Evolutionary conservation across 345 rosid genomes (phyloP).

Genomic region (Brassica nigra): DNA sequence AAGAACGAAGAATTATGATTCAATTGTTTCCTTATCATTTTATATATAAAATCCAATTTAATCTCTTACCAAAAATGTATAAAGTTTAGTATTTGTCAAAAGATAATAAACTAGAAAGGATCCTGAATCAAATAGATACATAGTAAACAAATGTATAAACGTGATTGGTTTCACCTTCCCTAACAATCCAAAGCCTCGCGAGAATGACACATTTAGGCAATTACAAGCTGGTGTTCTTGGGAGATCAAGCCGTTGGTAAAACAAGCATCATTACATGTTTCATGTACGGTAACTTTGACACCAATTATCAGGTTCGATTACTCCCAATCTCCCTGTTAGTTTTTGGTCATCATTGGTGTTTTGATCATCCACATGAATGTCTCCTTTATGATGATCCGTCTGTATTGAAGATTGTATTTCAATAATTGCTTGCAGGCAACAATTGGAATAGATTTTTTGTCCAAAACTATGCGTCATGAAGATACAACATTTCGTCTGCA

Average conservation of each 20-base stretch:
- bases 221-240: constrained; percentile 73
- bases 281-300: constrained; percentile 87
- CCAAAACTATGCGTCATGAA: constrained; percentile 83
- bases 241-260: constrained; percentile 79
- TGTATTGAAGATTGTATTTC: not conserved
- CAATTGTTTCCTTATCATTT: not conserved
- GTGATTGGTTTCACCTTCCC: not conserved
- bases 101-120: not conserved
- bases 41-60: not conserved
- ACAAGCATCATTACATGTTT: constrained; percentile 85
- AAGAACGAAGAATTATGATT: not conserved
- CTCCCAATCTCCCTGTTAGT: not conserved
- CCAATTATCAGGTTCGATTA: constrained; percentile 62
- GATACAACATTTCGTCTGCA: constrained; percentile 83
- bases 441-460: constrained; percentile 81
- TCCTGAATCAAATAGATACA: not conserved
- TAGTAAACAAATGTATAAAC: constrained; percentile 8
- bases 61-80: not conserved
- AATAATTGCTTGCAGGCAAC: constrained; percentile 56
- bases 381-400: not conserved
- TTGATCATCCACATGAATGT: not conserved
- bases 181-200: constrained; percentile 24
- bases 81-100: not conserved
- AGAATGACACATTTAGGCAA: constrained; percentile 60
- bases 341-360: not conserved